Conservation (phyloP, 2,329 filamentous ascomycete species). For the Pestalotiopsis sp. region DNA sequence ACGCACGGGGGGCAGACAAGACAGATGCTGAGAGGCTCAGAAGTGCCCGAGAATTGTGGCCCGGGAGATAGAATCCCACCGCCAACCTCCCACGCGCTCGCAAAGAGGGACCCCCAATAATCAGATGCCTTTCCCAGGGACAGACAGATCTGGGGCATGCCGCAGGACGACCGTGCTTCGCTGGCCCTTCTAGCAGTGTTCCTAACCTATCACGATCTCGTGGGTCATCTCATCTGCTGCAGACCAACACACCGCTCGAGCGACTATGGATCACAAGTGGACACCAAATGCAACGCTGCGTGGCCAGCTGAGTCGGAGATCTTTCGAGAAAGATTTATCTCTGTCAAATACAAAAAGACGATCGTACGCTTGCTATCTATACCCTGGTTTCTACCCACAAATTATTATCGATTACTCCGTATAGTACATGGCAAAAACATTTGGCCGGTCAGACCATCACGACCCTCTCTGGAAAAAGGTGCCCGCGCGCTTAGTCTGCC, state of each 20-base stretch:
- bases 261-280: not conserved
- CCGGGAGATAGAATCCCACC: not conserved
- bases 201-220: not conserved
- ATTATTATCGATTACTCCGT: not conserved
- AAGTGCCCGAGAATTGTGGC: not conserved
- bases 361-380: not conserved
- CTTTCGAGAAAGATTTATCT: not conserved
- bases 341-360: not conserved
- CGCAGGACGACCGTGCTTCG: not conserved
- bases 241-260: constrained; percentile 2
- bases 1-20: not conserved
- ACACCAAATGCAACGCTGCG: not conserved
- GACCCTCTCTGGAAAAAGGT: constrained; percentile 15
- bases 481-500: constrained; percentile 24
- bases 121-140: not conserved
- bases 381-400: not conserved
- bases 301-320: not conserved
- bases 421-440: not conserved
- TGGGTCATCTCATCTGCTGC: not conserved
- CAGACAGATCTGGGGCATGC: not conserved
- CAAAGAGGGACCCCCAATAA: not conserved
- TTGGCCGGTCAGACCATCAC: not conserved
- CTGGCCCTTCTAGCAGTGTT: not conserved
- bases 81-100: not conserved
- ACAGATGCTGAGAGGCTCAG: not conserved